Evolutionary conservation across 163 green algal species (phyloP).

Genomic region (Scenedesmus sp.): DNA sequence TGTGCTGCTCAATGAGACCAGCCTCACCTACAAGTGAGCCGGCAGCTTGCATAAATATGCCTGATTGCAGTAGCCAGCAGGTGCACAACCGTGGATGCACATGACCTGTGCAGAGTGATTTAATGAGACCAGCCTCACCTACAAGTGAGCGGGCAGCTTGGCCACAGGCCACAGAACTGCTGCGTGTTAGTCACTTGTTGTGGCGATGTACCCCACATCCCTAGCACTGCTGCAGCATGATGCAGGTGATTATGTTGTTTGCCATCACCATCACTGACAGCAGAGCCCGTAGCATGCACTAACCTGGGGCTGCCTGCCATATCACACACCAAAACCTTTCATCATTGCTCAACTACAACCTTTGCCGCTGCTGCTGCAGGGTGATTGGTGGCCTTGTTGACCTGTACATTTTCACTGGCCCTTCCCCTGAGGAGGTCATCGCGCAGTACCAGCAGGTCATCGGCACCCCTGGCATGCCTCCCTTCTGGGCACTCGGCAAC

Average conservation of each 20-base stretch:
- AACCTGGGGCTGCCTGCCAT: no score
- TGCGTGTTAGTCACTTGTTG: not conserved
- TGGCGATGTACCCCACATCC: not conserved
- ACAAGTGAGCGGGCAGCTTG: not conserved
- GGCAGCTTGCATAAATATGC: not conserved
- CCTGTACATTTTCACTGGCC: conserved; percentile 71
- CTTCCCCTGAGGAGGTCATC: conserved; percentile 65
- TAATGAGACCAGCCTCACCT: conserved; percentile 58
- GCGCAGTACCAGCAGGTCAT: conserved; percentile 75
- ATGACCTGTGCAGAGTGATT: not conserved
- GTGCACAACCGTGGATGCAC: not conserved
- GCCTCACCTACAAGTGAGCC: conserved; percentile 55
- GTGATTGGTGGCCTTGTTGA: conserved; percentile 73
- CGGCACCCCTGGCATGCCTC: conserved; percentile 74
- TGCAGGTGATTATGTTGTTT: no score
- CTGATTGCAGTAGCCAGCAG: not conserved
- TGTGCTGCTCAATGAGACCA: conserved; percentile 54
- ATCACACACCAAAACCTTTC: no score
- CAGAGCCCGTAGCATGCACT: no score
- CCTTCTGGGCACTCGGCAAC: conserved; percentile 80
- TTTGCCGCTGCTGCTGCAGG: conserved; percentile 48
- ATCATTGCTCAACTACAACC: not conserved
- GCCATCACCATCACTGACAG: no score
- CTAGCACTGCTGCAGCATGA: no score
- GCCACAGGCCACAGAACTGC: no score